These are phyloP conservation scores for Rhizoclosmatium globosum DNA, from an alignment of 192 early-diverging fungal species.

Conservation along the genomic window DNA sequence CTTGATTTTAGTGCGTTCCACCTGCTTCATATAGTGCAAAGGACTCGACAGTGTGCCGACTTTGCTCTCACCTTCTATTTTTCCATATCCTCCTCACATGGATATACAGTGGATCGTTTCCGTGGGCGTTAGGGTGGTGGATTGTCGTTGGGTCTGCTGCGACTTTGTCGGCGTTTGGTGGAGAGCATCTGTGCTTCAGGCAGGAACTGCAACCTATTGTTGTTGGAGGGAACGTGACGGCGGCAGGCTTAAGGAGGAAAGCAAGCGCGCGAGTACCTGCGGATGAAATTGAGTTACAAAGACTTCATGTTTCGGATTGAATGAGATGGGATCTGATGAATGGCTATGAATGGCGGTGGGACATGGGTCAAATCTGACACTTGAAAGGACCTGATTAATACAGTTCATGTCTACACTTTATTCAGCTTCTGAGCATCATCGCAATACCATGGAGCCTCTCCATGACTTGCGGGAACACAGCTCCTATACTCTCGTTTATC, in stretches of 20 bases:
- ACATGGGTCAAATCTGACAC: no score
- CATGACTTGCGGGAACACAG: conserved; percentile 97
- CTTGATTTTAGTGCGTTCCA: conserved; percentile 23
- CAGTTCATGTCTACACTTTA: background rate
- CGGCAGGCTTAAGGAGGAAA: conserved; percentile 1
- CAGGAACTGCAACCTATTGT: conserved; percentile 81
- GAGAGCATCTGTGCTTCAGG: conserved; percentile 83
- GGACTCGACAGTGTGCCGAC: conserved; percentile 79
- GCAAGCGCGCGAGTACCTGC: background rate
- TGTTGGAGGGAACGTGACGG: conserved; percentile 29
- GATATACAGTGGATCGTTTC: conserved; percentile 67
- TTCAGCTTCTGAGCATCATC: conserved; percentile 61
- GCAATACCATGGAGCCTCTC: conserved; percentile 98
- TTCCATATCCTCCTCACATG: conserved; percentile 70
- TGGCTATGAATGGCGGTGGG: no score
- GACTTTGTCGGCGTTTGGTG: conserved; percentile 73
- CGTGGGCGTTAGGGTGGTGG: conserved; percentile 76
- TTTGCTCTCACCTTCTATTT: conserved; percentile 77
- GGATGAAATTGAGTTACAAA: conserved; percentile 15
- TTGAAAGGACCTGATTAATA: background rate
- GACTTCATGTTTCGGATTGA: conserved; percentile 4
- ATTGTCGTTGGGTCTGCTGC: conserved; percentile 57
- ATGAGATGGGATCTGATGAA: background rate
- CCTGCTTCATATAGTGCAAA: conserved; percentile 67
- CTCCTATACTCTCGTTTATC: conserved; percentile 93